Conservation (phyloP, 352 stramenopile genomes). For the Phytopythium delawarense region DNA sequence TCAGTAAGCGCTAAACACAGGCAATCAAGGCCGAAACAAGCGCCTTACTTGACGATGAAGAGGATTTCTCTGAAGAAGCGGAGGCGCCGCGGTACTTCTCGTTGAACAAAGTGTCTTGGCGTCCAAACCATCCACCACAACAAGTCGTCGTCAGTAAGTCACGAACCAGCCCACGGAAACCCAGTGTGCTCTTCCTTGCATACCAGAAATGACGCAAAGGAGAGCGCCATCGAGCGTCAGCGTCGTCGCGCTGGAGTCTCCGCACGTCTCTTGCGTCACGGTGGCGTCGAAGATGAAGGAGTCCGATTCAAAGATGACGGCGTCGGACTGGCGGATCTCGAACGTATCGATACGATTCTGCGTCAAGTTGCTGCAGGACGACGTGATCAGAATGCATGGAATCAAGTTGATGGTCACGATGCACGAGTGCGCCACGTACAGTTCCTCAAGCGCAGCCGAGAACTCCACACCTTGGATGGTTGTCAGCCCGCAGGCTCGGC, state of each 20-base stretch:
- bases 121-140: neutral
- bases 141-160: neutral
- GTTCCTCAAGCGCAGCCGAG: constrained; percentile 12
- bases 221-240: neutral
- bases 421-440: constrained; percentile 12
- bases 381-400: neutral
- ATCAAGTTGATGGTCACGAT: neutral
- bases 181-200: neutral
- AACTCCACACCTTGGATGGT: neutral
- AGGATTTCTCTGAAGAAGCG: neutral
- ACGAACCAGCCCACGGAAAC: neutral
- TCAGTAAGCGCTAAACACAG: neutral
- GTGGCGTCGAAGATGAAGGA: neutral
- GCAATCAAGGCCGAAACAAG: neutral
- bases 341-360: constrained; percentile 9
- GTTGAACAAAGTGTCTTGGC: neutral
- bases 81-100: neutral
- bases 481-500: neutral
- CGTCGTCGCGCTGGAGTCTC: constrained; percentile 1
- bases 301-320: neutral
- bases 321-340: constrained; percentile 12
- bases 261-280: neutral
- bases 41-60: constrained; percentile 1
- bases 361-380: neutral
- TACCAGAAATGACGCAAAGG: neutral